These are phyloP conservation scores for Chrysopogon serrulatus DNA, from an alignment of 176 grass and related monocot species.

Conservation along the genomic window DNA sequence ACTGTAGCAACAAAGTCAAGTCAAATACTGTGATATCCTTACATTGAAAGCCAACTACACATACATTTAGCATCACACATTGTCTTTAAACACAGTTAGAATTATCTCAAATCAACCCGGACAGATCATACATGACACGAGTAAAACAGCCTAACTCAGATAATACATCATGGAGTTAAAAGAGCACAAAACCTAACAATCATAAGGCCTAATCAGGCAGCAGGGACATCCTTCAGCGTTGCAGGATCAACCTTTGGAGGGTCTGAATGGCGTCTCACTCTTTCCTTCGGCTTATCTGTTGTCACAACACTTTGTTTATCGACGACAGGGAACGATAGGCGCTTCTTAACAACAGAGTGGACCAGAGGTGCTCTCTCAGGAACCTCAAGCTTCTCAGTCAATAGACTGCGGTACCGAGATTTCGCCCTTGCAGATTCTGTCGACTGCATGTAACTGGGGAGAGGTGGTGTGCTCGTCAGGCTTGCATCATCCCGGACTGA, in stretches of 20 bases:
- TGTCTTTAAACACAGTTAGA: slow-evolving; percentile 29
- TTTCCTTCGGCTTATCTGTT: slow-evolving; percentile 33
- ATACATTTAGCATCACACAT: slow-evolving; percentile 15
- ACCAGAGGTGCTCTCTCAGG: slow-evolving; percentile 46
- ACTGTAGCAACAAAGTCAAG: too few relatives aligned
- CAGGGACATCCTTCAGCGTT: slow-evolving; percentile 43
- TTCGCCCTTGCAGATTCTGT: slow-evolving; percentile 83
- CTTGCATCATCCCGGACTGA: slow-evolving; percentile 69
- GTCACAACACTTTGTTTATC: slow-evolving; percentile 27
- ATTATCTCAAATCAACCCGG: slow-evolving; percentile 28
- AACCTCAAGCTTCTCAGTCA: slow-evolving; percentile 43
- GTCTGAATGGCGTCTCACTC: slow-evolving; percentile 49
- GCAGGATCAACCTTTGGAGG: slow-evolving; percentile 65
- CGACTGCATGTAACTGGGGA: slow-evolving; percentile 88
- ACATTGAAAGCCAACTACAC: slow-evolving; percentile 5
- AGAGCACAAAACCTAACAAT: slow-evolving; percentile 14
- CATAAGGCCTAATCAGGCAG: slow-evolving; percentile 30
- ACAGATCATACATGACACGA: slow-evolving; percentile 34
- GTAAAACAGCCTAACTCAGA: slow-evolving; percentile 30
- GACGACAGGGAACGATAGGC: slow-evolving; percentile 65
- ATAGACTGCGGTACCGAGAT: slow-evolving; percentile 49
- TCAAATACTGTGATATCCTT: background rate
- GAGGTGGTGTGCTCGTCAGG: slow-evolving; percentile 52
- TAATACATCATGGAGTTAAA: slow-evolving; percentile 16
- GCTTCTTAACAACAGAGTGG: slow-evolving; percentile 61